Percentiles rank a stretch among this genome's conserved stretches.
Evolutionary conservation across 352 stramenopile genomes (phyloP).

Genomic region (Aphanomyces astaci): DNA sequence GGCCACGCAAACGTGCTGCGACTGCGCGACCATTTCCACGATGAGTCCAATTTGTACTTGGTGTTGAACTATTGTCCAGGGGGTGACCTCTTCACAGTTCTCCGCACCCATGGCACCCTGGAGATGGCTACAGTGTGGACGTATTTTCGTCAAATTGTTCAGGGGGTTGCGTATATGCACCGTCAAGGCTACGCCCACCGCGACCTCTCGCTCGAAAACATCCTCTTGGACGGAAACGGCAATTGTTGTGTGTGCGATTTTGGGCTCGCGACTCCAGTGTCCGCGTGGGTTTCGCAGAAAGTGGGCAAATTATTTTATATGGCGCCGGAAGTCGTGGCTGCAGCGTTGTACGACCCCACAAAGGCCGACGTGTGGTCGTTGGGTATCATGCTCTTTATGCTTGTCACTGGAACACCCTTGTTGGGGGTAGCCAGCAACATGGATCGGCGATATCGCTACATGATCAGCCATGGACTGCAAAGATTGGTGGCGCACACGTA

Average conservation of each 20-base stretch:
- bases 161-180: constrained; percentile 42
- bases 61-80: constrained; percentile 63
- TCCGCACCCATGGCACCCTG: constrained; percentile 34
- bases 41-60: constrained; percentile 71
- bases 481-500: constrained; percentile 22
- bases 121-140: constrained; percentile 27
- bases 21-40: constrained; percentile 69
- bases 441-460: constrained; percentile 32
- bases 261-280: constrained; percentile 32
- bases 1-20: constrained; percentile 57
- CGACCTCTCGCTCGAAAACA: constrained; percentile 56
- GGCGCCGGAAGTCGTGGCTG: constrained; percentile 41
- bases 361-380: constrained; percentile 57
- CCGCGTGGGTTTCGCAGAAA: constrained; percentile 20
- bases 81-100: constrained; percentile 71
- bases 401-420: constrained; percentile 47
- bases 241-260: constrained; percentile 46
- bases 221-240: constrained; percentile 36
- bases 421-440: constrained; percentile 40
- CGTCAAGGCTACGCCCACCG: constrained; percentile 41
- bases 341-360: constrained; percentile 36
- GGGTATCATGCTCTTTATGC: constrained; percentile 45
- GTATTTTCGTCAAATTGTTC: constrained; percentile 43
- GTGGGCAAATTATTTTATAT: constrained; percentile 53
- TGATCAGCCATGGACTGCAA: background rate